Evolutionary conservation across 192 early-diverging fungal species (phyloP).

Genomic region (Entomortierella beljakovae): DNA sequence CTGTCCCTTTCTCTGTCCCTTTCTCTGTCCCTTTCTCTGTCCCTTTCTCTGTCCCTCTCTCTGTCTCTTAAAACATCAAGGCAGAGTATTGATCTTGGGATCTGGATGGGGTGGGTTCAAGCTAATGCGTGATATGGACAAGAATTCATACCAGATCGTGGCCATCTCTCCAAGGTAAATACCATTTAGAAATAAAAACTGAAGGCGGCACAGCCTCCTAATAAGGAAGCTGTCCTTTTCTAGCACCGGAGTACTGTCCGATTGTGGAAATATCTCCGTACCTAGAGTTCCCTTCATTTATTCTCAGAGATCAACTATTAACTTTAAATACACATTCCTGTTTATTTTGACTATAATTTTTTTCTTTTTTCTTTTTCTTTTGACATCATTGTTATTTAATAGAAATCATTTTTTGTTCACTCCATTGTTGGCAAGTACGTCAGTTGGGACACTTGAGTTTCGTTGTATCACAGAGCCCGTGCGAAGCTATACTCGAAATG

Average conservation of each 20-base stretch:
- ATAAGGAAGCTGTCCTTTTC: background rate
- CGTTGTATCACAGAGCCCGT: constrained; percentile 89
- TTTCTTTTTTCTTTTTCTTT: constrained; percentile 12
- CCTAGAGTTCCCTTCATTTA: too few species aligned
- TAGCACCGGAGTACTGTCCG: too few species aligned
- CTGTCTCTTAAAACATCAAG: constrained; percentile 10
- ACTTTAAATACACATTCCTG: background rate
- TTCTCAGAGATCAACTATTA: too few species aligned
- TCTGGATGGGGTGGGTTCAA: constrained; percentile 81
- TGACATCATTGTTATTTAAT: constrained; percentile 4
- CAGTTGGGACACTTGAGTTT: constrained; percentile 90
- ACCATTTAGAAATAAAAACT: background rate
- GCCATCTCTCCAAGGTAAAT: constrained; percentile 80
- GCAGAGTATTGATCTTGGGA: constrained; percentile 55
- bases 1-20: background rate
- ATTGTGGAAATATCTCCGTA: too few species aligned
- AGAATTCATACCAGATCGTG: constrained; percentile 73
- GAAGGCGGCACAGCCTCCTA: too few species aligned
- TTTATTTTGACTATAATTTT: background rate
- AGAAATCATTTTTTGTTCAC: constrained; percentile 91
- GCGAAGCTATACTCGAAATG: constrained; percentile 63
- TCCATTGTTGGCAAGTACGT: constrained; percentile 86
- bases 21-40: too few species aligned
- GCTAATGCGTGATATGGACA: constrained; percentile 76
- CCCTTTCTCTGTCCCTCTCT: too few species aligned